Evolutionary conservation across 768 basidiomycete species (phyloP), one percentile per base, ranked within the genome.

Genomic region (Gymnopilus dilepis): DNA sequence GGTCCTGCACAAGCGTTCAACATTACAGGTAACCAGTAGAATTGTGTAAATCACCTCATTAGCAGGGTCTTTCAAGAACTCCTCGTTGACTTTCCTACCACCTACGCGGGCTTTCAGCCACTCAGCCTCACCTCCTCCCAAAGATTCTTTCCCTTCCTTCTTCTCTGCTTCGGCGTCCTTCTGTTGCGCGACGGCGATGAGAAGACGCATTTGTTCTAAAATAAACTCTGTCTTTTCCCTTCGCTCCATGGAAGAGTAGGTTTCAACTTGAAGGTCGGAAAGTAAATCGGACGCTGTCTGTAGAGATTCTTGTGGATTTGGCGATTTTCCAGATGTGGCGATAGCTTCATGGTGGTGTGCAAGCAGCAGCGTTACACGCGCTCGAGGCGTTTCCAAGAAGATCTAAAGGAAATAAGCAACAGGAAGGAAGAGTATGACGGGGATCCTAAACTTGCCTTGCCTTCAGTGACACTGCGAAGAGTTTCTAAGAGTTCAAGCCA

Each of bases 151-250:
- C 21, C 82, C 86, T 19, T 83, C 84, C 66, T 86, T 86, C 37
- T 78, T 86, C 15, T 78, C 81, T n/a, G 81, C 77, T 61, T 90
- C 89, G 15, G 78, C 76, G 65, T 94, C 93, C 76, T 93, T 95
- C 67, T 85, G 75, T 55, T 86, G 82, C 26, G 93, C 93, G 34
- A 94, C 86, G 41, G 85, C 81, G 53, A 92, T 86, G 69, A 96
- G 80, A 53, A 99, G 74, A 60, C 97, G 84, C 95, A 99, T 99
- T 76, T 99, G 97, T 75, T 99, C 97, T 43, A 99, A 78, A 66
- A 99, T 92, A 70, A 99, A 98, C 73, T 99, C 95, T 4, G 95
- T 97, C 83, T 99, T 99, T 76, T 99, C 97, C 70, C 92, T 80
- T 61, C 95, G 88, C 65, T 98, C 94, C 97, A 99, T 99, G 6